Evolutionary conservation across 176 grass and related monocot species (phyloP).

Genomic region (Oryza officinalis): DNA sequence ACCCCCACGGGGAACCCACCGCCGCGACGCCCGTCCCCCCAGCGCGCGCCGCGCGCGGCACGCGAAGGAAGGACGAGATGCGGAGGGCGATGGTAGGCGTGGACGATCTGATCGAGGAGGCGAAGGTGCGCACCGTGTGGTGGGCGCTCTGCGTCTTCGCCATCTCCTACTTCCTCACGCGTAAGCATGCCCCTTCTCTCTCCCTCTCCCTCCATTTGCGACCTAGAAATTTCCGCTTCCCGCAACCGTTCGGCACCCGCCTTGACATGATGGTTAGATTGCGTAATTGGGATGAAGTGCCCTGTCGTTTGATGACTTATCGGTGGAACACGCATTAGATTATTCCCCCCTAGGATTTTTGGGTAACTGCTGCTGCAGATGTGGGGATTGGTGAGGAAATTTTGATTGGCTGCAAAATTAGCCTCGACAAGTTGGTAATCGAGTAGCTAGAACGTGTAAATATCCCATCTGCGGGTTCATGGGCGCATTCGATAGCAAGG

Average conservation of each 20-base stretch:
- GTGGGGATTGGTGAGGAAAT: conserved; percentile 15
- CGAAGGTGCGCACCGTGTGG: conserved; percentile 73
- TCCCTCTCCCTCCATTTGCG: not conserved
- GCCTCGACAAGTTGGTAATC: conserved; percentile 7
- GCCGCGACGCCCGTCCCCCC: not conserved
- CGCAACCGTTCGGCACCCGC: not conserved
- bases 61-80: conserved; percentile 28
- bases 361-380: not conserved
- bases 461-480: not conserved
- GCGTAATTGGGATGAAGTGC: not conserved
- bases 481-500: not conserved
- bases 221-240: not conserved
- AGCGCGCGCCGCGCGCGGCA: not conserved
- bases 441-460: not conserved
- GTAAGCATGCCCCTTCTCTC: conserved; percentile 43
- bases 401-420: not conserved
- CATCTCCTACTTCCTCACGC: conserved; percentile 84
- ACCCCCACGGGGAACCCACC: not conserved
- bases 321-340: not conserved
- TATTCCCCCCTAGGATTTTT: not conserved
- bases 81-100: conserved; percentile 72
- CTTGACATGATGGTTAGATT: not conserved
- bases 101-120: conserved; percentile 98
- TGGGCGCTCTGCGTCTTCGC: conserved; percentile 93
- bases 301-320: not conserved